Evolutionary conservation across 2,329 filamentous ascomycete species (phyloP).

Genomic region (Trichoderma lentiforme): DNA sequence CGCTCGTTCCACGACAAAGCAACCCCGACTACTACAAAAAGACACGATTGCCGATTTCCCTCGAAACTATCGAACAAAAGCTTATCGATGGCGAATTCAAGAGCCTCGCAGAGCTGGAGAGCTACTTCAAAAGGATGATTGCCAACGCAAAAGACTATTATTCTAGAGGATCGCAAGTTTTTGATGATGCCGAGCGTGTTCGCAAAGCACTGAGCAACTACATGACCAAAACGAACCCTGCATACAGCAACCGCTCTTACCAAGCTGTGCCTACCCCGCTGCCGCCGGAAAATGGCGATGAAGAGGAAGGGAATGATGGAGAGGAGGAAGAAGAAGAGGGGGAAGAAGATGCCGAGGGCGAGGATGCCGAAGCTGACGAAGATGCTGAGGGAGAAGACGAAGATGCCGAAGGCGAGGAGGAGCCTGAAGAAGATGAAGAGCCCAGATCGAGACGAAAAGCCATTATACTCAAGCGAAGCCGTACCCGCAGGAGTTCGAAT

Average conservation of each 20-base stretch:
- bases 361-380: constrained; percentile 30
- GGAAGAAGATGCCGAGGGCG: constrained; percentile 31
- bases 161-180: constrained; percentile 66
- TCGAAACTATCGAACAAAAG: constrained; percentile 73
- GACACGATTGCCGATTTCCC: constrained; percentile 73
- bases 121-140: constrained; percentile 84
- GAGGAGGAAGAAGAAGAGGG: constrained; percentile 32
- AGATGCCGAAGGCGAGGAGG: constrained; percentile 27
- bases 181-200: constrained; percentile 81
- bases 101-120: constrained; percentile 71
- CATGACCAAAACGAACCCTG: constrained; percentile 84
- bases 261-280: constrained; percentile 71
- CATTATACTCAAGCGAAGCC: constrained; percentile 39
- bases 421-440: constrained; percentile 29
- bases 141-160: constrained; percentile 85
- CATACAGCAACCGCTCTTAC: constrained; percentile 67
- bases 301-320: constrained; percentile 29
- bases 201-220: constrained; percentile 83
- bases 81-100: constrained; percentile 66
- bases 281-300: constrained; percentile 41
- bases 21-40: constrained; percentile 74
- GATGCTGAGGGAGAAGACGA: constrained; percentile 28
- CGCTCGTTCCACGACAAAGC: constrained; percentile 60
- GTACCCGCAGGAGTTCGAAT: constrained; percentile 33
- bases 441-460: constrained; percentile 35